phyloP scores from a whole-genome alignment of 441 rosid genomes.

The Gossypium lobatum region DNA sequence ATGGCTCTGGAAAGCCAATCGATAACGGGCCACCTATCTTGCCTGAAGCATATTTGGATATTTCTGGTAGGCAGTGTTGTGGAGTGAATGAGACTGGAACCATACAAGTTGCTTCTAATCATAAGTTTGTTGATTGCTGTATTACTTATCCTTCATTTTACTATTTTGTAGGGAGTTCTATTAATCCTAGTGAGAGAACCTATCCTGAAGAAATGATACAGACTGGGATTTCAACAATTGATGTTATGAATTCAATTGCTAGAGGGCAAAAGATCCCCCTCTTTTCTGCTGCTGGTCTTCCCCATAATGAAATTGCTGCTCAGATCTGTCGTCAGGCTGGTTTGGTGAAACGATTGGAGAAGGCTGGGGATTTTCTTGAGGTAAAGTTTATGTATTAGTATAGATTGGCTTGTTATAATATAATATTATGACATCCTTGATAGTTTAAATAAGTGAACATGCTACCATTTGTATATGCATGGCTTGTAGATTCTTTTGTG shows the following conservation, averaged over 20 bases:
- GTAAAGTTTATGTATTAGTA: constrained; percentile 23
- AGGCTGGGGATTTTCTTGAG: constrained; percentile 64
- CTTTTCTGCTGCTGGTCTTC: constrained; percentile 99
- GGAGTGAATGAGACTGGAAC: constrained; percentile 3
- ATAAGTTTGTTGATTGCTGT: background rate
- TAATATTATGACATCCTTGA: background rate
- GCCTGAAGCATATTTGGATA: constrained; percentile 96
- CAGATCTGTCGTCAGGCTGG: constrained; percentile 99
- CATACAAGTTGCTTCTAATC: constrained; percentile 3
- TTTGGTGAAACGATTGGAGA: constrained; percentile 90
- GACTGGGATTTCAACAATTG: constrained; percentile 97
- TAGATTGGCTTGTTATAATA: background rate
- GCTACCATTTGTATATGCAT: background rate
- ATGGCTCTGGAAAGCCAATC: constrained; percentile 98
- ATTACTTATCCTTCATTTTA: background rate
- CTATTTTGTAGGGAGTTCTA: constrained; percentile 69
- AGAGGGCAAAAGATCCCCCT: constrained; percentile 98
- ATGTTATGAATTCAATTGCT: constrained; percentile 99
- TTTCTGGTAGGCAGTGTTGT: constrained; percentile 52
- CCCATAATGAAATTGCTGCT: constrained; percentile 98
- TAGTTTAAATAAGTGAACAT: background rate
- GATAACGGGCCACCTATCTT: constrained; percentile 98
- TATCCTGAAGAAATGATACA: constrained; percentile 99
- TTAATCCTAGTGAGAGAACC: constrained; percentile 98
- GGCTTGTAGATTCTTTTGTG: background rate